Evolutionary conservation across 164 flowering plant species (phyloP).

Genomic region (Macadamia integrifolia): DNA sequence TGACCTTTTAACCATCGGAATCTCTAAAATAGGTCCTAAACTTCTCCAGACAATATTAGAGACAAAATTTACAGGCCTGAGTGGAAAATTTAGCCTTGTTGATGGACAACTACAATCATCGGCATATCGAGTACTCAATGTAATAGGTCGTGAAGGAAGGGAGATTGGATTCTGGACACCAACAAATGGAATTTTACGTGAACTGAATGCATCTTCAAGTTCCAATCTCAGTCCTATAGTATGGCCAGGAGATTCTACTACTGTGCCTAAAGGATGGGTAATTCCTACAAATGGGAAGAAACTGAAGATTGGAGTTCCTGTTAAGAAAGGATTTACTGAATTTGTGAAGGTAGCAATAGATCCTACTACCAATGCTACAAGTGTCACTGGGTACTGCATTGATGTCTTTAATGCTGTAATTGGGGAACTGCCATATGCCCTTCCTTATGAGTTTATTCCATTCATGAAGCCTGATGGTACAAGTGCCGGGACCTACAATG

Average conservation of each 20-base stretch:
- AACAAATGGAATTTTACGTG: conserved; percentile 11
- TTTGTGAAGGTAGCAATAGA: not conserved
- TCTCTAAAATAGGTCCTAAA: not conserved
- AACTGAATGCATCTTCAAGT: not conserved
- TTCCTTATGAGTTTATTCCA: conserved; percentile 3
- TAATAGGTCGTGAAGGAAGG: conserved; percentile 18
- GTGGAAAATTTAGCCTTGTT: conserved; percentile 18
- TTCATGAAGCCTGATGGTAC: not conserved
- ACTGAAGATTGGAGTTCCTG: conserved; percentile 6
- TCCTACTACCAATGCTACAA: not conserved
- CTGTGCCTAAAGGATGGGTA: conserved; percentile 8
- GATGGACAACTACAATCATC: conserved; percentile 20
- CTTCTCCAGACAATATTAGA: conserved; percentile 13
- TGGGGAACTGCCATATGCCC: not conserved
- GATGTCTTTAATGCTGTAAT: conserved; percentile 4
- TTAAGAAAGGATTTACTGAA: not conserved
- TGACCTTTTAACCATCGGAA: not conserved
- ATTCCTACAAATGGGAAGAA: conserved; percentile 4
- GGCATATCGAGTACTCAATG: conserved; percentile 25
- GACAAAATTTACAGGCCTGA: conserved; percentile 22
- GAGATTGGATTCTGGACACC: conserved; percentile 29
- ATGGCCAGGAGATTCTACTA: conserved; percentile 1
- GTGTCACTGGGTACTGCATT: conserved; percentile 1
- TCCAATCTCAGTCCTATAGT: conserved; percentile 6
- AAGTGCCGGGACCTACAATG: not conserved